These are phyloP conservation scores for Penicillium sp. DNA, from an alignment of 2,329 filamentous ascomycete species.

Conservation along the genomic window DNA sequence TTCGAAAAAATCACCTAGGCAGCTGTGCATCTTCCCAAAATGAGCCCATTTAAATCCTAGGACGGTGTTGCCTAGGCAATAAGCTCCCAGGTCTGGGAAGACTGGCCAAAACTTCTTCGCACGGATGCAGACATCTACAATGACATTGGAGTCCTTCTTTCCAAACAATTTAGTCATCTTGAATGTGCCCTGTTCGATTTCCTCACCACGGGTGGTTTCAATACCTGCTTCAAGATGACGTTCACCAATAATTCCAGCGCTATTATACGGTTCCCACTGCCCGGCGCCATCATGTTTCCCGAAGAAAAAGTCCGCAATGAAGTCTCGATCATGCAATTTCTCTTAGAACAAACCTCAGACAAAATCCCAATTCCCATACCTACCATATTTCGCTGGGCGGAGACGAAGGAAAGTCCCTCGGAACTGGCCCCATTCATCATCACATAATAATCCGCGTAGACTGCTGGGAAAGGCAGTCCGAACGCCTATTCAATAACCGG, in stretches of 20 bases:
- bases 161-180: background rate
- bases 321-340: constrained; percentile 11
- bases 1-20: too few species aligned
- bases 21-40: too few species aligned
- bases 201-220: constrained; percentile 21
- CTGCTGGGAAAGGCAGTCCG: too few species aligned
- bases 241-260: constrained; percentile 16
- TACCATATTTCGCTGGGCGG: background rate
- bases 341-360: constrained; percentile 2
- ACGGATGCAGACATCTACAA: too few species aligned
- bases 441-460: background rate
- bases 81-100: too few species aligned
- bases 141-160: background rate
- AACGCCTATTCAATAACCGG: too few species aligned
- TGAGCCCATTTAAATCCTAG: too few species aligned
- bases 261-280: constrained; percentile 24
- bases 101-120: too few species aligned
- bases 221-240: constrained; percentile 23
- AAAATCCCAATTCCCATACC: constrained; percentile 9
- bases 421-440: background rate
- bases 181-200: background rate
- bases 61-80: too few species aligned
- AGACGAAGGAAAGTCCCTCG: constrained; percentile 2
- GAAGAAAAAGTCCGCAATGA: constrained; percentile 28
- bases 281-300: constrained; percentile 21